These are phyloP conservation scores for Saksenaea oblongispora DNA, from an alignment of 371 early-diverging fungal species.

Conservation along the genomic window DNA sequence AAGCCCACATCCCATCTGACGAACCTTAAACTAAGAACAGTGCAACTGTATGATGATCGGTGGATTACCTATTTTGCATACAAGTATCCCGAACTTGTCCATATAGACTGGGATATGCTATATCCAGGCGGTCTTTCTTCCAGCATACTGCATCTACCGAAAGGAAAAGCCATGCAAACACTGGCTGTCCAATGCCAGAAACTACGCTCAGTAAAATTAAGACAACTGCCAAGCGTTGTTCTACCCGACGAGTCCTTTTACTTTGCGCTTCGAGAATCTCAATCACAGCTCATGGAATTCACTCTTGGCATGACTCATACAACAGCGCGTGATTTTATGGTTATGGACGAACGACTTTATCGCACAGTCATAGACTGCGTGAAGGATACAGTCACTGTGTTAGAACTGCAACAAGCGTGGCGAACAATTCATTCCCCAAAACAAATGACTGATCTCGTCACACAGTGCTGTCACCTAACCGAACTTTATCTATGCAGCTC, in stretches of 20 bases:
- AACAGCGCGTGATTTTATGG: no score
- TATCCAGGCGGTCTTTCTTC: neutral
- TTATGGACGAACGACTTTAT: neutral
- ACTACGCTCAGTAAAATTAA: no score
- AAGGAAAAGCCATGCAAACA: neutral
- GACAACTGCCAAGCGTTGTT: no score
- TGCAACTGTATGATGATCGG: neutral
- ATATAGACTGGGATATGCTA: neutral
- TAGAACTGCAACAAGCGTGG: neutral
- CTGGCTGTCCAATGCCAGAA: neutral
- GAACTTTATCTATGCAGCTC: neutral
- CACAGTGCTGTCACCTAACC: neutral
- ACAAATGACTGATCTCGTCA: neutral
- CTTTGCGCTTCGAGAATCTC: neutral
- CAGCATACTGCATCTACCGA: neutral
- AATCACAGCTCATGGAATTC: neutral
- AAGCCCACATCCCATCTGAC: neutral
- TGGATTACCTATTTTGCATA: neutral
- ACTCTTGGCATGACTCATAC: neutral
- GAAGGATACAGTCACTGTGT: neutral
- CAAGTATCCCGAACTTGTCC: neutral
- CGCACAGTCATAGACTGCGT: neutral
- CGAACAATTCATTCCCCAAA: neutral
- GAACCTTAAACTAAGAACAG: neutral
- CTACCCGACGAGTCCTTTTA: no score